These are phyloP conservation scores for Verticillium dahliae DNA, from an alignment of 2,329 filamentous ascomycete genomes.

Conservation along the genomic window DNA sequence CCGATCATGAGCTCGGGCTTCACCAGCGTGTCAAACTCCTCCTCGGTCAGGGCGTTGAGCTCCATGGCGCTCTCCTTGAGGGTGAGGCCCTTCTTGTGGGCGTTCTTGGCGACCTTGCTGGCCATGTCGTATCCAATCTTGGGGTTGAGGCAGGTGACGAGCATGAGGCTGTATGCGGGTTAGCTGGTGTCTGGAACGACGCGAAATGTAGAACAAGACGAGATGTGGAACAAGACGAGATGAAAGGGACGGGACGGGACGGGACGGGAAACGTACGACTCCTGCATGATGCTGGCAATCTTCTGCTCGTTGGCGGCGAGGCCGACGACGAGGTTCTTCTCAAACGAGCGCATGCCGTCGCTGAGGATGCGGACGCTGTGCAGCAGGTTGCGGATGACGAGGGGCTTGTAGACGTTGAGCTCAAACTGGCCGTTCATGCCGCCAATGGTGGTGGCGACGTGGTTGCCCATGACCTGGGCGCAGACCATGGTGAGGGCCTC, in stretches of 20 bases:
- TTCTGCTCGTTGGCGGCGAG: conserved; percentile 90
- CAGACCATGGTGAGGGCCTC: conserved; percentile 98
- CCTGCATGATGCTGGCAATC: conserved; percentile 84
- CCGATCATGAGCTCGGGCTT: conserved; percentile 65
- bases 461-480: conserved; percentile 96
- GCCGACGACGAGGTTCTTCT: conserved; percentile 84
- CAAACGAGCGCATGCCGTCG: conserved; percentile 92
- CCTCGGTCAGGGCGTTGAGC: conserved; percentile 78
- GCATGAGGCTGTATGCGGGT: conserved; percentile 68
- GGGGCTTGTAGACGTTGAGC: conserved; percentile 97
- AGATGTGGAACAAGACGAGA: background rate
- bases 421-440: conserved; percentile 98
- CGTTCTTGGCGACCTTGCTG: conserved; percentile 95
- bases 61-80: conserved; percentile 93
- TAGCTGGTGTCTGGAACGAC: conserved; percentile 8
- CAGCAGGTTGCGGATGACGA: conserved; percentile 90
- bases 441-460: conserved; percentile 85
- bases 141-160: conserved; percentile 95
- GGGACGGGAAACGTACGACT: conserved; percentile 60
- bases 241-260: background rate
- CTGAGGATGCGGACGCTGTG: conserved; percentile 84
- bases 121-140: conserved; percentile 98
- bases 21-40: conserved; percentile 86
- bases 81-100: conserved; percentile 94
- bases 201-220: no score